A percentile compares a stretch with the other conserved stretches of the same genome.
Evolutionary conservation across 176 grass and related monocot genomes (phyloP).

Genomic region (Areca catechu): DNA sequence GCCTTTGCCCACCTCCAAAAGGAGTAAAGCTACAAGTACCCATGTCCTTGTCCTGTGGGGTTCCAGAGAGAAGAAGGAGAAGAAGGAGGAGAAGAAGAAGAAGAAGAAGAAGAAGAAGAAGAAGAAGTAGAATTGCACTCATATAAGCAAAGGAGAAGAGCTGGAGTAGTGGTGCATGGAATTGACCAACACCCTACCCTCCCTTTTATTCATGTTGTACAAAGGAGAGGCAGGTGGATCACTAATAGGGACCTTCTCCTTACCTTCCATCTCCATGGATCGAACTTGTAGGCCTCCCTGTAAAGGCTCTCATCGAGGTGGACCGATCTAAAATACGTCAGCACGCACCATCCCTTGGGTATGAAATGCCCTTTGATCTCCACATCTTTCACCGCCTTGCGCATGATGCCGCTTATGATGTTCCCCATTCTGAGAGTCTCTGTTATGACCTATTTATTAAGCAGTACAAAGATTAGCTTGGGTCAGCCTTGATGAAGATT

Average conservation of each 20-base stretch:
- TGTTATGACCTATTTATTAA: constrained; percentile 36
- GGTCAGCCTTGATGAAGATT: too few relatives aligned
- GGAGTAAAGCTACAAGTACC: constrained; percentile 79
- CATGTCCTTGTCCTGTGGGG: constrained; percentile 68
- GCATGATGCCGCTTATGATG: constrained; percentile 94
- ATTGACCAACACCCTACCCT: constrained; percentile 2
- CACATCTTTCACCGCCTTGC: constrained; percentile 66
- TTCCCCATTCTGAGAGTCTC: constrained; percentile 82
- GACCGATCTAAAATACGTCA: constrained; percentile 84
- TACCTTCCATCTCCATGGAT: constrained; percentile 99
- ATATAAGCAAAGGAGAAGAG: not conserved
- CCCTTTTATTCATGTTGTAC: not conserved
- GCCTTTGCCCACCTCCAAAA: constrained; percentile 93
- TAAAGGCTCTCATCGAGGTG: constrained; percentile 67
- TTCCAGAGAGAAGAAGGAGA: constrained; percentile 2
- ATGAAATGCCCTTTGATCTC: constrained; percentile 91
- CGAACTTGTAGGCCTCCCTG: constrained; percentile 68
- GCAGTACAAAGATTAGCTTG: too few relatives aligned
- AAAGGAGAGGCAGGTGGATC: not conserved
- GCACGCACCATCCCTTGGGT: constrained; percentile 89
- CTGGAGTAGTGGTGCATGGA: not conserved
- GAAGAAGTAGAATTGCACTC: not conserved
- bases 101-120: constrained; percentile 14
- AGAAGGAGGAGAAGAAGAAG: constrained; percentile 7
- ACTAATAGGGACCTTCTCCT: not conserved